Percentiles rank a stretch among this genome's conserved stretches.
Evolutionary conservation across 1,139 yeast species (phyloP).

Genomic region (Taphrina flavorubra): DNA sequence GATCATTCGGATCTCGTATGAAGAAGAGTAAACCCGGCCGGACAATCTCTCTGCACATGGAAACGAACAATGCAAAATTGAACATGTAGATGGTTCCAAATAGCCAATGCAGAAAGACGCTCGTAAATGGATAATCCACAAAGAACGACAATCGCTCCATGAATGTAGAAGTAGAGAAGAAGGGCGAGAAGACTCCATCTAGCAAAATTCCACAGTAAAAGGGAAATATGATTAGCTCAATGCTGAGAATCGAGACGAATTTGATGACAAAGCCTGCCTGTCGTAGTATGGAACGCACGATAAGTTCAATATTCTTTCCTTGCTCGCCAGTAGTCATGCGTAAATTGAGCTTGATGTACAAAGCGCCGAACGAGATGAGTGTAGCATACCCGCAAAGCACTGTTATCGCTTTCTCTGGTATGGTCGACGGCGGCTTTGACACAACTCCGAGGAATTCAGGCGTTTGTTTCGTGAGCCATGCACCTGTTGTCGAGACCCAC

Average conservation of each 20-base stretch:
- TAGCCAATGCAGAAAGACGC: slow-evolving; percentile 63
- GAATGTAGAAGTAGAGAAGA: slow-evolving; percentile 30
- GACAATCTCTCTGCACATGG: slow-evolving; percentile 77
- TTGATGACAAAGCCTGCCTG: slow-evolving; percentile 66
- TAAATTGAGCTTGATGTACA: slow-evolving; percentile 43
- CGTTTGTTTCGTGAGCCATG: neutral
- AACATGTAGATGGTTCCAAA: slow-evolving; percentile 87
- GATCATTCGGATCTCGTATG: slow-evolving; percentile 93
- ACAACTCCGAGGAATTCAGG: neutral
- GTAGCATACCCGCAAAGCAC: slow-evolving; percentile 45
- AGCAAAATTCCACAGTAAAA: slow-evolving; percentile 77
- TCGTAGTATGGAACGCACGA: slow-evolving; percentile 43
- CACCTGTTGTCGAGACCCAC: neutral
- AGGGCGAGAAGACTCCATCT: slow-evolving; percentile 57
- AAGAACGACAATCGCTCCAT: slow-evolving; percentile 45
- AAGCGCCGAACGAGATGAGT: slow-evolving; percentile 42
- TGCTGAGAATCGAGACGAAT: slow-evolving; percentile 68
- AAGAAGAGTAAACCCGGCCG: slow-evolving; percentile 90
- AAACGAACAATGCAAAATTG: slow-evolving; percentile 80
- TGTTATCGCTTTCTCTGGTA: slow-evolving; percentile 43
- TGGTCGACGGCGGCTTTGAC: slow-evolving; percentile 3
- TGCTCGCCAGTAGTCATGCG: slow-evolving; percentile 35
- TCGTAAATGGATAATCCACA: slow-evolving; percentile 48
- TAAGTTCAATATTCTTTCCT: slow-evolving; percentile 44
- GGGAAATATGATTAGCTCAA: slow-evolving; percentile 85